Evolutionary conservation across 2,329 filamentous ascomycete species (phyloP).

Genomic region (Penicillium sp.): DNA sequence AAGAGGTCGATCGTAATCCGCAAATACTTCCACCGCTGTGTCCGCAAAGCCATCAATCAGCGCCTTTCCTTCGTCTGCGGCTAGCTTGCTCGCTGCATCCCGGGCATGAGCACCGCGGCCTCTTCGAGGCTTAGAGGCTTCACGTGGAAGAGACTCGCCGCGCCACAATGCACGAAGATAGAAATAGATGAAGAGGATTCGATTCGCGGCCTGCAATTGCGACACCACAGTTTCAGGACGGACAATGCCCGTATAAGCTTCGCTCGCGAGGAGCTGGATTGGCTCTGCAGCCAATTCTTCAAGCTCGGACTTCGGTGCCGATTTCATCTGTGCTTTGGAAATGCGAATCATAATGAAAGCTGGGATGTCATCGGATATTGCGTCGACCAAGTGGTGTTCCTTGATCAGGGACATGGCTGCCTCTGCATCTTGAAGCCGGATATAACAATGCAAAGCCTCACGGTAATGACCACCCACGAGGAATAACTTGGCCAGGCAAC

Average conservation of each 20-base stretch:
- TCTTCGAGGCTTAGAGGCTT: slow-evolving; percentile 34
- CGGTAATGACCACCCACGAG: slow-evolving; percentile 76
- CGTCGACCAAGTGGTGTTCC: slow-evolving; percentile 85
- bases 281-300: slow-evolving; percentile 79
- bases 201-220: slow-evolving; percentile 68
- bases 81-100: slow-evolving; percentile 48
- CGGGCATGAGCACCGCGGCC: slow-evolving; percentile 37
- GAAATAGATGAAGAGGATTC: slow-evolving; percentile 80
- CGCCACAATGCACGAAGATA: slow-evolving; percentile 86
- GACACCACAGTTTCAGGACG: slow-evolving; percentile 72
- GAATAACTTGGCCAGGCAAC: slow-evolving; percentile 79
- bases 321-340: slow-evolving; percentile 64
- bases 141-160: slow-evolving; percentile 59
- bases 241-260: slow-evolving; percentile 85
- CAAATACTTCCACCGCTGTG: slow-evolving; percentile 80
- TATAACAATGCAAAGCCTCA: slow-evolving; percentile 85
- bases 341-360: slow-evolving; percentile 87
- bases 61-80: slow-evolving; percentile 58
- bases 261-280: slow-evolving; percentile 80
- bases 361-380: slow-evolving; percentile 84
- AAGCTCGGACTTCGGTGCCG: slow-evolving; percentile 67
- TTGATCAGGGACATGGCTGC: slow-evolving; percentile 81
- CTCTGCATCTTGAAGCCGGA: slow-evolving; percentile 87
- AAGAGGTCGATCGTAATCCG: slow-evolving; percentile 72
- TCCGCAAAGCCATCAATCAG: slow-evolving; percentile 87